These are phyloP conservation scores for Rutstroemia sydowiana DNA, from an alignment of 2,329 filamentous ascomycete species.

Conservation along the genomic window DNA sequence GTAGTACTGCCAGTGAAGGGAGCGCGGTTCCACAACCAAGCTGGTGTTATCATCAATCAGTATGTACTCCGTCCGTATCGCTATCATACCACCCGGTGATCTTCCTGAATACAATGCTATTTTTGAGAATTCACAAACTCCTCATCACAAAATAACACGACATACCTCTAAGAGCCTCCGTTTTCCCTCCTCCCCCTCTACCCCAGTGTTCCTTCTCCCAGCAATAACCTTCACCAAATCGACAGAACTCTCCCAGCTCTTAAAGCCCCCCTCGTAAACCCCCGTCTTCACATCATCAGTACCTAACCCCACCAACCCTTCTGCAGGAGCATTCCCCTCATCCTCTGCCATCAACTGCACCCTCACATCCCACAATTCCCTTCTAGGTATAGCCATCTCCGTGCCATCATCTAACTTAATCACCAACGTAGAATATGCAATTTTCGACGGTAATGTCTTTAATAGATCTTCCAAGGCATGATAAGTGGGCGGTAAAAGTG, in stretches of 20 bases:
- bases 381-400: slow-evolving; percentile 53
- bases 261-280: slow-evolving; percentile 81
- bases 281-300: slow-evolving; percentile 71
- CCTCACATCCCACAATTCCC: slow-evolving; percentile 75
- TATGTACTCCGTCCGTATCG: background rate
- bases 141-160: background rate
- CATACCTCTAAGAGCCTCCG: slow-evolving; percentile 27
- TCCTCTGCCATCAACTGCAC: slow-evolving; percentile 74
- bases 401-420: slow-evolving; percentile 53
- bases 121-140: no score
- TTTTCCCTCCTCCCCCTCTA: slow-evolving; percentile 11
- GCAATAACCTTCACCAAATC: slow-evolving; percentile 61
- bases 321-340: slow-evolving; percentile 47
- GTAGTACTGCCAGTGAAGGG: slow-evolving; percentile 64
- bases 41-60: slow-evolving; percentile 34
- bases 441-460: slow-evolving; percentile 60
- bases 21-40: slow-evolving; percentile 74
- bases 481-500: slow-evolving; percentile 46
- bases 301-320: slow-evolving; percentile 46
- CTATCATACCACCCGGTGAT: no score
- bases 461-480: slow-evolving; percentile 47
- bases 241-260: slow-evolving; percentile 82
- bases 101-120: no score
- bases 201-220: slow-evolving; percentile 4
- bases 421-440: slow-evolving; percentile 58